Conservation (phyloP, 2,329 filamentous ascomycete species). For the Penicillium hordei region DNA sequence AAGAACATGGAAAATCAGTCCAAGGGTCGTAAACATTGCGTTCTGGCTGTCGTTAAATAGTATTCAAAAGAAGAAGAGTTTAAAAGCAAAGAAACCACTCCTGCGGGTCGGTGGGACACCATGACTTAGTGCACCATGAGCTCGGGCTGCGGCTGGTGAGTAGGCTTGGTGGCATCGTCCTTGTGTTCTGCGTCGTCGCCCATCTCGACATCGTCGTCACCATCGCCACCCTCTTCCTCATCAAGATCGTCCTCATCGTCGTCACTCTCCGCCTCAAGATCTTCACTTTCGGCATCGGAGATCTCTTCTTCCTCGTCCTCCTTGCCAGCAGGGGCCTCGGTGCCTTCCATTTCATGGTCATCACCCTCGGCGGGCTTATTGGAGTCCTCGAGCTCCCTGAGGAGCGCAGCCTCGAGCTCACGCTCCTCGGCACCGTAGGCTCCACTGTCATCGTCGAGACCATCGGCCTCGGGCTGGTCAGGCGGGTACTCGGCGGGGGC, state of each 20-base stretch:
- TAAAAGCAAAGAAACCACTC: slow-evolving; percentile 7
- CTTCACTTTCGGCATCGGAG: slow-evolving; percentile 74
- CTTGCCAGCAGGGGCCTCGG: slow-evolving; percentile 54
- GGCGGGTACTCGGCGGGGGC: slow-evolving; percentile 94
- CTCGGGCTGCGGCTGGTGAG: slow-evolving; percentile 40
- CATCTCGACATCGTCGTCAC: slow-evolving; percentile 59
- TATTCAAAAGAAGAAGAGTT: slow-evolving; percentile 22
- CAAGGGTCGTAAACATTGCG: slow-evolving; percentile 32
- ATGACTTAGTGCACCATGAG: slow-evolving; percentile 48
- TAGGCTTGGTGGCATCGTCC: slow-evolving; percentile 33
- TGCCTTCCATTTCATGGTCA: slow-evolving; percentile 74
- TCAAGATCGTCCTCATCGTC: slow-evolving; percentile 69
- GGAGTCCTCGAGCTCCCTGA: slow-evolving; percentile 52
- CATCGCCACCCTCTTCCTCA: slow-evolving; percentile 61
- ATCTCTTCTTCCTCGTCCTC: slow-evolving; percentile 63
- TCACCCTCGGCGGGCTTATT: slow-evolving; percentile 51
- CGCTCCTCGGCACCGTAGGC: slow-evolving; percentile 89
- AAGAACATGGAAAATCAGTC: slow-evolving; percentile 17
- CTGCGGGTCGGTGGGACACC: slow-evolving; percentile 3
- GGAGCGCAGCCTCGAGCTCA: slow-evolving; percentile 66
- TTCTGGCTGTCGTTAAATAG: slow-evolving; percentile 32
- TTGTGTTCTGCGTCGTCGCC: slow-evolving; percentile 53
- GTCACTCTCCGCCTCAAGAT: slow-evolving; percentile 75
- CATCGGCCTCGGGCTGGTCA: slow-evolving; percentile 94
- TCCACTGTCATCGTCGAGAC: slow-evolving; percentile 75